These are phyloP conservation scores for Plenodomus biglobosus DNA, from an alignment of 2,329 filamentous ascomycete species.

Conservation along the genomic window DNA sequence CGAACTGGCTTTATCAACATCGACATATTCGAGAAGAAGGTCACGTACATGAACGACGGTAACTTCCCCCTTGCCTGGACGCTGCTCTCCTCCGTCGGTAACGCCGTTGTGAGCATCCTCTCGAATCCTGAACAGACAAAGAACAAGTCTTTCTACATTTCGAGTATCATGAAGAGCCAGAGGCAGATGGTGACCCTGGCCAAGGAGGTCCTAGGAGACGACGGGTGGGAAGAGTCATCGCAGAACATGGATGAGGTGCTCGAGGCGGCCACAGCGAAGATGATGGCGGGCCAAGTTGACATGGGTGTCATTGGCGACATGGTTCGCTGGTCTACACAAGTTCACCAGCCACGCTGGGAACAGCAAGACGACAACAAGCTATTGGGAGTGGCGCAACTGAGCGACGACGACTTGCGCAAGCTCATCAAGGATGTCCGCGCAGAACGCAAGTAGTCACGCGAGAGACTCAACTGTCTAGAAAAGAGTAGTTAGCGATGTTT, in stretches of 20 bases:
- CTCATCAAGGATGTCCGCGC: constrained; percentile 1
- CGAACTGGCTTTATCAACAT: constrained; percentile 10
- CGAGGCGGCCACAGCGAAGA: not conserved
- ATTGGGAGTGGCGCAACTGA: constrained; percentile 3
- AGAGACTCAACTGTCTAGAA: too few relatives aligned
- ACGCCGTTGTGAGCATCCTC: constrained; percentile 5
- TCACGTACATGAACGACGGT: constrained; percentile 8
- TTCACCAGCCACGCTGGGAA: constrained; percentile 2
- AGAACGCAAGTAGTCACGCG: constrained; percentile 1
- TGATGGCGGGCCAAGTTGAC: constrained; percentile 5
- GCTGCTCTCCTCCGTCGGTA: constrained; percentile 3
- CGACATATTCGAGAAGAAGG: constrained; percentile 7
- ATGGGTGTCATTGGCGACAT: constrained; percentile 8
- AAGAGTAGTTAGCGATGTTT: too few relatives aligned
- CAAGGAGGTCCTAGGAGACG: constrained; percentile 4
- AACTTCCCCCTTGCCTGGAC: constrained; percentile 6
- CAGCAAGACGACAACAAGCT: constrained; percentile 6
- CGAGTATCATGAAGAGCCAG: constrained; percentile 8
- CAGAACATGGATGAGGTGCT: constrained; percentile 3
- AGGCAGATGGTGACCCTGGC: constrained; percentile 10
- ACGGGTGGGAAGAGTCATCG: constrained; percentile 6
- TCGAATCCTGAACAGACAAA: constrained; percentile 6
- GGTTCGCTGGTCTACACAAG: constrained; percentile 6
- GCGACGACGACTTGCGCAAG: constrained; percentile 2
- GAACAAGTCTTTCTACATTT: constrained; percentile 12